Base-by-base conservation (phyloP, 192 early-diverging fungal genomes). In the Backusella tuberculispora region DNA sequence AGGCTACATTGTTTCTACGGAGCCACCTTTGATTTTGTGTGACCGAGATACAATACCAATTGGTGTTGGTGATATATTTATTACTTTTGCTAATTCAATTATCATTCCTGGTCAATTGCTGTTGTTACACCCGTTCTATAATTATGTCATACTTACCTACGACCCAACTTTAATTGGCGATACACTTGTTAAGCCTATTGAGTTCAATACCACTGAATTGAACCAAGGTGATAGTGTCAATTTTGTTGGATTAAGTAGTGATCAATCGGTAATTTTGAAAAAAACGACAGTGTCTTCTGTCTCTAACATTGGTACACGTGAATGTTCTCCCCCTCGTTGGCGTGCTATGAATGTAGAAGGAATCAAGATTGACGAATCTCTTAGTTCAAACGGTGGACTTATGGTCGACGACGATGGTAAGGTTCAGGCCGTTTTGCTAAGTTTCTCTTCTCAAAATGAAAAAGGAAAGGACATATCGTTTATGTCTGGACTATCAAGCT, bases 41-140 rank as follows among this genome's bases (percentile, higher is more conserved):
- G 88, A 92, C 60, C 91, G 95, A 19, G 90, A 92, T 69, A 92
- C 93, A 19, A 90, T 99, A 10, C 92, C 92, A 1, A 88, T 93
- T 75, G 86, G 84, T 38, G 80, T 95, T 63, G 93, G 95, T 38
- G 93, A 96, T 67, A 85, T 96, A 37, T 85, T 86, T 46, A 83
- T 99, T 42, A 95, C 93, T 0, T 91, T 99, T 79, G 95, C 92
- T 48, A 93, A 96, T 75, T 90, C 90, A 40, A 89, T 95, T n/a
- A 91, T 94, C 48, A 91, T 99, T 72, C 96, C 95, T 0, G 97
- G 89, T 19, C 90, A 89, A 72, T 81, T 96, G 48, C 74, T 91
- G 6, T 95, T 94, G 73, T 64, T 94, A 47, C 97, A 99, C 69
- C 97, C 96, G 1, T 90, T 90, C 1, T 92, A 96, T 75, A 97